Conservation (phyloP, 1,284 basidiomycete genomes). For the Cutaneotrichosporon daszewskae region DNA sequence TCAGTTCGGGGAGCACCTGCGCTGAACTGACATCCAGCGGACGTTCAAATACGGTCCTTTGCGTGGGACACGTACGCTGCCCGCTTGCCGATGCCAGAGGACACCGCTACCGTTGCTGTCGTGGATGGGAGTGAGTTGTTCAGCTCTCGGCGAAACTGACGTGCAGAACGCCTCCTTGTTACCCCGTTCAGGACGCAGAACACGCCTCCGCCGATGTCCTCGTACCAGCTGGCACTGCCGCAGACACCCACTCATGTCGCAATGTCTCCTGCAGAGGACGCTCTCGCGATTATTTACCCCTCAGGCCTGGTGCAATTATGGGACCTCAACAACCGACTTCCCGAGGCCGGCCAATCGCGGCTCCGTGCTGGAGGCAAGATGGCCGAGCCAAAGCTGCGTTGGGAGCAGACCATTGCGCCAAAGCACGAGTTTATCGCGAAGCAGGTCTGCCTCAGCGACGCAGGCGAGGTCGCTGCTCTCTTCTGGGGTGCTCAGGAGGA, state of each 20-base stretch:
- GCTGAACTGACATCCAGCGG: constrained; percentile 31
- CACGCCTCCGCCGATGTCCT: constrained; percentile 91
- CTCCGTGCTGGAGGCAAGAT: constrained; percentile 57
- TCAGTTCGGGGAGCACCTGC: constrained; percentile 46
- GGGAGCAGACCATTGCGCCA: constrained; percentile 45
- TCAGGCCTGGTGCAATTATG: constrained; percentile 58
- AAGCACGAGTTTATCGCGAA: constrained; percentile 30
- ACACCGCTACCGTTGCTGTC: constrained; percentile 82
- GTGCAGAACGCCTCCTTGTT: constrained; percentile 65
- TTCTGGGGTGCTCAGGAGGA: constrained; percentile 15
- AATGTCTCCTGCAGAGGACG: constrained; percentile 58
- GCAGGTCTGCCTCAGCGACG: constrained; percentile 29
- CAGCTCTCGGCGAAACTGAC: neutral
- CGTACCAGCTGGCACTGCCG: constrained; percentile 57
- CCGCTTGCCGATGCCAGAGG: constrained; percentile 58
- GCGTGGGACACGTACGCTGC: constrained; percentile 72
- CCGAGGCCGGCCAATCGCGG: constrained; percentile 46
- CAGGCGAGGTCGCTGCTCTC: constrained; percentile 29
- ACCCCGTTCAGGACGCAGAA: constrained; percentile 93
- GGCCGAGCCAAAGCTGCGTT: constrained; percentile 55
- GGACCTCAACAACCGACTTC: constrained; percentile 58
- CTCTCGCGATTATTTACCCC: constrained; percentile 60
- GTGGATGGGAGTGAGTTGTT: constrained; percentile 72
- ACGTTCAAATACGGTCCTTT: constrained; percentile 61
- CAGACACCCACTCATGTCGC: constrained; percentile 61